These are phyloP conservation scores for Acmispon strigosus DNA, from an alignment of 306 rosid genomes.

Conservation along the genomic window DNA sequence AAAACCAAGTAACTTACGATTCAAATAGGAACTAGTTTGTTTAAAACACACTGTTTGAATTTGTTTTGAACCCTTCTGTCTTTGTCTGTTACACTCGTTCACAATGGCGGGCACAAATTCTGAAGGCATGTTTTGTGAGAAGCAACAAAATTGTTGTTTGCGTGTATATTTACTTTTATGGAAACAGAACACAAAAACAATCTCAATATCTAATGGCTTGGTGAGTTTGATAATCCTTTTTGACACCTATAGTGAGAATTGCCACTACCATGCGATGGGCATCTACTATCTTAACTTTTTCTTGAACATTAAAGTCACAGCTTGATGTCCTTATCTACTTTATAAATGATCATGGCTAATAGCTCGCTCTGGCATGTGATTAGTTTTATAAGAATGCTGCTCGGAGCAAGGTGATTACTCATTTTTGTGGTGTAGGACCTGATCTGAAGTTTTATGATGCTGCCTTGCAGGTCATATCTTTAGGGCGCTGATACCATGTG, in stretches of 20 bases:
- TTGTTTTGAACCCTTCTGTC: too few relatives aligned
- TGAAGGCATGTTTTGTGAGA: too few relatives aligned
- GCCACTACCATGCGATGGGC: not conserved
- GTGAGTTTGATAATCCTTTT: not conserved
- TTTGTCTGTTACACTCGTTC: too few relatives aligned
- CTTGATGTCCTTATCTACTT: not conserved
- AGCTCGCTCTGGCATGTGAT: not conserved
- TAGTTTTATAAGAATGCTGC: not conserved
- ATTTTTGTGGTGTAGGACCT: not conserved
- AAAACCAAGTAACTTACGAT: too few relatives aligned
- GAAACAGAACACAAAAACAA: too few relatives aligned
- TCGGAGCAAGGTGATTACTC: not conserved
- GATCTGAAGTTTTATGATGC: slow-evolving; percentile 5
- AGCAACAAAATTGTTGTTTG: too few relatives aligned
- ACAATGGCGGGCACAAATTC: too few relatives aligned
- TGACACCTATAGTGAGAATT: not conserved
- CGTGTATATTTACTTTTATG: too few relatives aligned
- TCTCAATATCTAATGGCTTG: not conserved
- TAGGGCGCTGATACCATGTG: not conserved
- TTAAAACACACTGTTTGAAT: too few relatives aligned
- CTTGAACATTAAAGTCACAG: not conserved
- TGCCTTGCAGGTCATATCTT: slow-evolving; percentile 10
- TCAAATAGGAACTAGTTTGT: too few relatives aligned
- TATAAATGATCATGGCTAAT: not conserved
- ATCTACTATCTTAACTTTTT: not conserved